Percentiles rank a stretch among this genome's conserved stretches.
phyloP scores from a whole-genome alignment of 208 protist species.

The Leishmania braziliensis region DNA sequence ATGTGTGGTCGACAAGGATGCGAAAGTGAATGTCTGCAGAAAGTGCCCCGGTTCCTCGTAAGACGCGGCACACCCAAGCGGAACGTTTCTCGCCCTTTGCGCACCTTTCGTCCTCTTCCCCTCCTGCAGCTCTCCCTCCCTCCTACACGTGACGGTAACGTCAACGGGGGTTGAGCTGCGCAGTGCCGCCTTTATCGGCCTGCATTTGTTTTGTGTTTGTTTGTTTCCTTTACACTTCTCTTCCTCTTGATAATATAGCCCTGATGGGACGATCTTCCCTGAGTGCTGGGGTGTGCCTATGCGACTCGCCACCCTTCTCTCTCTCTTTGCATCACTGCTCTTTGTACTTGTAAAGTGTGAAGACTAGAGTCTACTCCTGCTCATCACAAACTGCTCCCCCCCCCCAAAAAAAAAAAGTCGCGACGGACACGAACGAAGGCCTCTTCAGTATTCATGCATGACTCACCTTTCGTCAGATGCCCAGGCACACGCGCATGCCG shows the following conservation, averaged over 20 bases:
- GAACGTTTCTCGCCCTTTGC: neutral
- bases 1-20: slow-evolving; percentile 39
- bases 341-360: neutral
- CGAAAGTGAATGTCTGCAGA: neutral
- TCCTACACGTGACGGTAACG: neutral
- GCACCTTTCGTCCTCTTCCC: neutral
- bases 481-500: neutral
- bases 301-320: too few relatives aligned
- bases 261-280: too few relatives aligned
- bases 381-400: neutral
- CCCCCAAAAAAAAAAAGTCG: neutral
- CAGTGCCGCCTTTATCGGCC: neutral
- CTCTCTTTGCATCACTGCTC: too few relatives aligned
- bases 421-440: neutral
- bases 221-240: too few relatives aligned
- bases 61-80: neutral
- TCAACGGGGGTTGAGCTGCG: neutral
- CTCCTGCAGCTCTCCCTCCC: neutral
- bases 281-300: too few relatives aligned
- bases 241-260: too few relatives aligned
- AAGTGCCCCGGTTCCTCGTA: neutral
- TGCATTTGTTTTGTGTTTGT: neutral
- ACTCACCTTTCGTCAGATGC: neutral
- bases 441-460: neutral
- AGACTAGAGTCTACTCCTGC: neutral